These are phyloP conservation scores for Vaccinium vitisidaea DNA, from an alignment of 148 eudicot species.

Conservation along the genomic window DNA sequence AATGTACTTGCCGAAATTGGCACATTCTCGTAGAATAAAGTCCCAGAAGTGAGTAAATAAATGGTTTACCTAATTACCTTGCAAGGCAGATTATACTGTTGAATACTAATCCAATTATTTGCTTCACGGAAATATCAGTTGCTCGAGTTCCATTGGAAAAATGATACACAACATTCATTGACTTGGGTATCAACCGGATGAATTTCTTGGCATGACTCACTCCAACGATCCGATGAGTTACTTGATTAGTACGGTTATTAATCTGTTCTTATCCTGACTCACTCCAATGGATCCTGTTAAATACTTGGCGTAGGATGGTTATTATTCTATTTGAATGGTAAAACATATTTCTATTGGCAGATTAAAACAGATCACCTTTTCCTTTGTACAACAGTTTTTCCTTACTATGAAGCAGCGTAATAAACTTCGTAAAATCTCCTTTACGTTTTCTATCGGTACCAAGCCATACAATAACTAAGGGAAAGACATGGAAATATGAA, in stretches of 20 bases:
- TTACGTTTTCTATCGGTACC: neutral
- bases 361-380: neutral
- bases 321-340: neutral
- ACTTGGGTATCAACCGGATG: neutral
- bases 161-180: neutral
- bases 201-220: neutral
- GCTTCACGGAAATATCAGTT: neutral
- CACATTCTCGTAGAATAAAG: neutral
- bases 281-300: neutral
- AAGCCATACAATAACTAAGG: neutral
- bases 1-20: neutral
- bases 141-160: neutral
- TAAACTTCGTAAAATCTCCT: neutral
- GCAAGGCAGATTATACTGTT: too few relatives aligned
- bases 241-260: neutral
- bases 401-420: neutral
- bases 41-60: neutral
- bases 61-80: neutral
- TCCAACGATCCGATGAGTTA: neutral
- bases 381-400: neutral
- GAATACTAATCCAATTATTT: neutral
- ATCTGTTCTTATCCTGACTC: neutral
- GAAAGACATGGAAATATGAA: neutral
- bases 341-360: neutral
- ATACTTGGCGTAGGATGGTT: neutral